Base-by-base conservation (phyloP, 129 eudicot genomes). In the Erigeron canadensis region DNA sequence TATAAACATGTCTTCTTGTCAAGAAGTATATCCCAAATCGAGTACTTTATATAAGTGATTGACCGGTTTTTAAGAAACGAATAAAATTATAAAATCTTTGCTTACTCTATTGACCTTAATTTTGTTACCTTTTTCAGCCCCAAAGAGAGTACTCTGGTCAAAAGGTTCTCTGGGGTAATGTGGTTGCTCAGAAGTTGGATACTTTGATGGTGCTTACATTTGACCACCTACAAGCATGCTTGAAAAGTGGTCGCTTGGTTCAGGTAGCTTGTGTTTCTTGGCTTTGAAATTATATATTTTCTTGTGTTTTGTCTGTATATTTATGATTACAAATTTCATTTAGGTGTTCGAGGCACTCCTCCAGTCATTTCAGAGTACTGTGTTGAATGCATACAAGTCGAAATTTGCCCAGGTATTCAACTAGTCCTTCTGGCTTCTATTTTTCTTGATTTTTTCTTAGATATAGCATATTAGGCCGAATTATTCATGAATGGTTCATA, bases 331-430 rank as follows among this genome's bases (percentile, higher is more conserved):
- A 45, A 15, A 60, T 53, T 61, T 47, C 44, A 46, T 80, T 43
- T 75, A 92, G 98, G 96, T 87, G 57, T 93, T 89, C 53, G 90
- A 90, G 79, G 82, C 77, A 10, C 89, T 94, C 68, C 97, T 94
- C 68, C 90, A 82, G 77, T 90, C 98, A 74, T 94, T 94, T 69
- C 87, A 86, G 78, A 82, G 77, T 65, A 94, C 98, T 13, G 88
- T 89, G 21, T 75, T 94, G 80, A 82, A 68, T 64, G 89, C 93
- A 44, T 89, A 87, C 84, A 94, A 94, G 84, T 85, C 98, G 6
- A 94, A 89, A 61, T 94, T 94, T 73, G 81, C 96, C 28, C 98
- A 94, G 96, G 98, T 94, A 78, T 67, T 70, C 18, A 40, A 34
- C 9, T 57, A 38, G 62, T 48, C 56, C 59, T 12, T 11, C 53